Evolutionary conservation across 345 rosid genomes (phyloP).

Genomic region (Arabis hirsuta): DNA sequence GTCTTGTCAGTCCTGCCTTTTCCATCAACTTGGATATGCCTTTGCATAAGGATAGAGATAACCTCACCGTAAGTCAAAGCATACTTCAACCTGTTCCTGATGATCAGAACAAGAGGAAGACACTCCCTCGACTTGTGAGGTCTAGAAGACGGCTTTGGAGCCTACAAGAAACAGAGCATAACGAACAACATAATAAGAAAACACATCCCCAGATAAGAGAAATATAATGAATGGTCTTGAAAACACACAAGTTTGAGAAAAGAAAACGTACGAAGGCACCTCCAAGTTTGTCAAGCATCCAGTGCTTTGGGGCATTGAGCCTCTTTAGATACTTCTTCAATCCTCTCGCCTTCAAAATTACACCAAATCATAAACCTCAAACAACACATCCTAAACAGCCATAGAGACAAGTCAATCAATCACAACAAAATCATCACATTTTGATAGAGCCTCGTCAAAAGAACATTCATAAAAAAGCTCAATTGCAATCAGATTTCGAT

Average conservation of each 20-base stretch:
- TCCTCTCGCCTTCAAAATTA: slow-evolving; percentile 68
- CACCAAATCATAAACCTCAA: slow-evolving; percentile 1
- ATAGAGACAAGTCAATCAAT: neutral
- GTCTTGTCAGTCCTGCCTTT: slow-evolving; percentile 90
- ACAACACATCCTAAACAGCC: neutral
- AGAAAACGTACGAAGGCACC: slow-evolving; percentile 70
- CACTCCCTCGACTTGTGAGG: slow-evolving; percentile 92
- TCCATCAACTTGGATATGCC: slow-evolving; percentile 79
- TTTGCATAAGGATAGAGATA: slow-evolving; percentile 75
- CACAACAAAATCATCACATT: no score
- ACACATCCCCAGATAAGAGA: neutral
- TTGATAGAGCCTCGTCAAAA: no score
- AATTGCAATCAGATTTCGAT: neutral
- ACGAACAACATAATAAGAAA: neutral
- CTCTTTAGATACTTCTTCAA: slow-evolving; percentile 92
- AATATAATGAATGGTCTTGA: neutral
- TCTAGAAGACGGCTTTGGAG: slow-evolving; percentile 90
- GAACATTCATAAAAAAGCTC: neutral
- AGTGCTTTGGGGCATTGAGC: slow-evolving; percentile 89
- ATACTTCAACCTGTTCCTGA: slow-evolving; percentile 78
- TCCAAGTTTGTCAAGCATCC: slow-evolving; percentile 93
- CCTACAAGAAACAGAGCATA: slow-evolving; percentile 45
- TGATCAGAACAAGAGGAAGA: slow-evolving; percentile 66
- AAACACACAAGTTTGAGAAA: slow-evolving; percentile 1
- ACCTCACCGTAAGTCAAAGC: slow-evolving; percentile 73